Conservation (phyloP, 495 filamentous ascomycete species). For the Lasiosphaeriaceae sp. region DNA sequence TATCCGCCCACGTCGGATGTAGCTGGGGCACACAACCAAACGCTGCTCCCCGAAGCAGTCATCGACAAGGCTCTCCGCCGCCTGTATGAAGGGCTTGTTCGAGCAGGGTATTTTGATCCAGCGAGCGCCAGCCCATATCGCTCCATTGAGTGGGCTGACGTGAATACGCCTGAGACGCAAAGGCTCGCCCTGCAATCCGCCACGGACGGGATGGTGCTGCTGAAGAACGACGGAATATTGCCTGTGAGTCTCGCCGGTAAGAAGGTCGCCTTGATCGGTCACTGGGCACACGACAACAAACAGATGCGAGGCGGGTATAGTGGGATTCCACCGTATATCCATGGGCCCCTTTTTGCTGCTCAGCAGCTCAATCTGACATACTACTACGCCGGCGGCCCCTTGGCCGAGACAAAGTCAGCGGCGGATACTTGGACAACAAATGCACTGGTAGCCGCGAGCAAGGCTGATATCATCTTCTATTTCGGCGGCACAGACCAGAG, state of each 20-base stretch:
- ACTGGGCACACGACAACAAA: conserved; percentile 29
- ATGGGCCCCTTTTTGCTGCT: conserved; percentile 31
- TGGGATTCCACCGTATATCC: conserved; percentile 30
- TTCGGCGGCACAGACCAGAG: conserved; percentile 43
- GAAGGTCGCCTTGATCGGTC: conserved; percentile 33
- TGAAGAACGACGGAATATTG: conserved; percentile 30
- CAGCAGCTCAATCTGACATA: conserved; percentile 24
- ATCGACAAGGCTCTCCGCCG: conserved; percentile 15
- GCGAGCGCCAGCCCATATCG: conserved; percentile 1
- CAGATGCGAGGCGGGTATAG: conserved; percentile 39
- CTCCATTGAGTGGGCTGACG: conserved; percentile 10
- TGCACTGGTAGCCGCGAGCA: conserved; percentile 31
- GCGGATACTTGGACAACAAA: conserved; percentile 55
- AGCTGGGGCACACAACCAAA: conserved; percentile 11
- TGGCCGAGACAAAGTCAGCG: conserved; percentile 48
- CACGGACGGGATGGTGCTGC: conserved; percentile 25
- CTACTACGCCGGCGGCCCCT: conserved; percentile 23
- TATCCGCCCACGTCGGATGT: conserved; percentile 9
- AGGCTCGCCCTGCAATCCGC: conserved; percentile 30
- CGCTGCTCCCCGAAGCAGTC: conserved; percentile 5
- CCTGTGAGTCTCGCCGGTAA: conserved; percentile 17
- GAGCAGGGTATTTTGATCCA: conserved; percentile 29
- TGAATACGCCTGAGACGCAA: conserved; percentile 13
- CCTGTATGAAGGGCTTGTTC: conserved; percentile 40
- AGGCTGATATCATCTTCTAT: conserved; percentile 41